Evolutionary conservation across 1,284 basidiomycete species (phyloP), one percentile per base, ranked within the genome.

Genomic region (Naganishia cerealis): DNA sequence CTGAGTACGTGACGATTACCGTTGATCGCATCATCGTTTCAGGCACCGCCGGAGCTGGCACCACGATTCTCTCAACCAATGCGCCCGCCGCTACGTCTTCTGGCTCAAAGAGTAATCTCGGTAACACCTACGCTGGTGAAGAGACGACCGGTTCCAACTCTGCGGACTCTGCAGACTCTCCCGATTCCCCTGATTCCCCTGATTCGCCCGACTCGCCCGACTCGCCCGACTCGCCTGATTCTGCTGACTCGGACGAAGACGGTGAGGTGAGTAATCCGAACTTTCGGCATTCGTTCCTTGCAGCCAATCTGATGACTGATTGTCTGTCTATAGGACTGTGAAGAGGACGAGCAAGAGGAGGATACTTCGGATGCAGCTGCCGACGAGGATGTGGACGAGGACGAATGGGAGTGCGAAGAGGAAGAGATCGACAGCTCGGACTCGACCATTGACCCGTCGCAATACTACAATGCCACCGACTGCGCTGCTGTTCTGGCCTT

Each of bases 321-420:
- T n/a, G n/a, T 9, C 21, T 24, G 29, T 50, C 24, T n/a, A 50
- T 43, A 53, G 29, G 58, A 56, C 26, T 61, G 50, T 21, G 57
- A 52, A 15, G 59, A 67, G 16, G 57, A 61, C 33, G 57, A 67
- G 50, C 7, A 53, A 2, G 29, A 43, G 12, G 58, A 61, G 9
- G 66, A 67, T 15, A 43, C 36, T 46, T 26, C 39, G 24, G 61
- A 65, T 21, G 40, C 57, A 16, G 16, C 13, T 13, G 26, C 21
- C 39, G 48, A 65, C n/a, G 59, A 68, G 13, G 67, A 61, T 26
- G 58, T 46, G 16, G 57, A 61, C n/a, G 40, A 43, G 18, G 59
- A 63, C 15, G 67, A 68, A 54, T 68, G 67, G 48, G 67, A 68
- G 10, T 62, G 62, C 43, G 55, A 57, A 29, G 59, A 68, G 42